phyloP scores from a whole-genome alignment of 2,329 filamentous ascomycete species.

The Fusarium sublunatum region DNA sequence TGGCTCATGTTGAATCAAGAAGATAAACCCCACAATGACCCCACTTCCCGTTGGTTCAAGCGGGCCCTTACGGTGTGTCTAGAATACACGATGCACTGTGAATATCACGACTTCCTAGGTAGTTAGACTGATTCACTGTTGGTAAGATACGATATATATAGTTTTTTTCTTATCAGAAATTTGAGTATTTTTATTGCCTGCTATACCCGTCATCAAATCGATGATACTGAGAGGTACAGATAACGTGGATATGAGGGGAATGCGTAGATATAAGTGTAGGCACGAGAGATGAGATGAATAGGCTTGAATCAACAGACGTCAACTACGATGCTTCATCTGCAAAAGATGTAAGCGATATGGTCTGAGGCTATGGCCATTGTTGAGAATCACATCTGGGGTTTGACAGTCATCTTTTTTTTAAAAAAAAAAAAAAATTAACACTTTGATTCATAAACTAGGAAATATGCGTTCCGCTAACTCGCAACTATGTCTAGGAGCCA shows the following conservation, averaged over 20 bases:
- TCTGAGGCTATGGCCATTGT: slow-evolving; percentile 13
- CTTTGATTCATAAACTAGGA: slow-evolving; percentile 2
- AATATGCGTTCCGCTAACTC: slow-evolving; percentile 23
- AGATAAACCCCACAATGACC: not conserved
- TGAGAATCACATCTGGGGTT: too few relatives aligned
- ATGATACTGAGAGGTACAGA: not conserved
- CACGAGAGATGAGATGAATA: too few relatives aligned
- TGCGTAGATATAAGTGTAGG: slow-evolving; percentile 9
- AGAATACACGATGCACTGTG: slow-evolving; percentile 17
- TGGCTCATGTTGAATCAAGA: slow-evolving; percentile 45
- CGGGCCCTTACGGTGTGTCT: slow-evolving; percentile 14
- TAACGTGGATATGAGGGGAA: not conserved
- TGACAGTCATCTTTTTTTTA: too few relatives aligned
- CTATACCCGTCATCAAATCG: not conserved
- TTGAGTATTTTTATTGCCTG: not conserved
- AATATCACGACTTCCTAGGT: slow-evolving; percentile 4
- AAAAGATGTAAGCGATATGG: slow-evolving; percentile 19
- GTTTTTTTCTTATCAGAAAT: not conserved
- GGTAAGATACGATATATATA: slow-evolving; percentile 15
- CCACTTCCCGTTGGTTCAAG: slow-evolving; percentile 15
- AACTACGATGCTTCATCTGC: not conserved
- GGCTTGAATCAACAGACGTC: not conserved
- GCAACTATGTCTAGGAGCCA: slow-evolving; percentile 20
- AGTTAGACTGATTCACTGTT: slow-evolving; percentile 45
- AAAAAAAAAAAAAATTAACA: slow-evolving; percentile 18